Base-by-base conservation (phyloP, 768 basidiomycete species). In the Galerina marginata region DNA sequence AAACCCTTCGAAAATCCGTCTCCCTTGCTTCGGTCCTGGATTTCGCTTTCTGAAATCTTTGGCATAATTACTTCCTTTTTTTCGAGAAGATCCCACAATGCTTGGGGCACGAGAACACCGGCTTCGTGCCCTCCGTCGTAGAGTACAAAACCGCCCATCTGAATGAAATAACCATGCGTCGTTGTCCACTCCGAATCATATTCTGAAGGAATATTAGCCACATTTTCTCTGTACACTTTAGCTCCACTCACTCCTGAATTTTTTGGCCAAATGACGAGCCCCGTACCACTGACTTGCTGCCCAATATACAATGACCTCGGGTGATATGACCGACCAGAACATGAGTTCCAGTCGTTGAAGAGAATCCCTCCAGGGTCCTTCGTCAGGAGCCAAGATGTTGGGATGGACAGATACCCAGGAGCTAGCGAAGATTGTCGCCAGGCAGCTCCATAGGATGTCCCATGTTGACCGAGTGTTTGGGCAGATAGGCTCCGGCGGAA, bases 351-450 rank as follows among this genome's bases (percentile, higher is more conserved):
- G 5, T 15, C 33, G 33, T 14, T 9, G 39, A 29, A 51, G 39
- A 1, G 39, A 26, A 5, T 20, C 42, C 20, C 36, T 49, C 3
- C n/a, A 9, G 10, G 23, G 9, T 11, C 10, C 2, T 36, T 23
- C 14, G 3, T 33, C 42, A 12, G 20, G 4, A 4, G n/a, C 29
- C 5, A 36, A 48, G 15, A 58, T 25, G 14, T 58, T 58, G 12
- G 56, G 56, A n/a, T 58, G 56, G 7, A 51, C 47, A 29, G 48
- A 40, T 2, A 43, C 56, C 56, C 56, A 58, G 7, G 56, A 49
- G 23, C 47, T 50, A 5, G 40, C 26, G 20, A 58, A 23, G 12
- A 51, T 23, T 37, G 56, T 51, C 2, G 25, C n/a, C 14, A 51
- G 14, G 14, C 56, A 50, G 39, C 36, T 58, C 56, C 56, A 58